phyloP scores from a whole-genome alignment of 148 eudicot species.

The Polygonum aviculare region DNA sequence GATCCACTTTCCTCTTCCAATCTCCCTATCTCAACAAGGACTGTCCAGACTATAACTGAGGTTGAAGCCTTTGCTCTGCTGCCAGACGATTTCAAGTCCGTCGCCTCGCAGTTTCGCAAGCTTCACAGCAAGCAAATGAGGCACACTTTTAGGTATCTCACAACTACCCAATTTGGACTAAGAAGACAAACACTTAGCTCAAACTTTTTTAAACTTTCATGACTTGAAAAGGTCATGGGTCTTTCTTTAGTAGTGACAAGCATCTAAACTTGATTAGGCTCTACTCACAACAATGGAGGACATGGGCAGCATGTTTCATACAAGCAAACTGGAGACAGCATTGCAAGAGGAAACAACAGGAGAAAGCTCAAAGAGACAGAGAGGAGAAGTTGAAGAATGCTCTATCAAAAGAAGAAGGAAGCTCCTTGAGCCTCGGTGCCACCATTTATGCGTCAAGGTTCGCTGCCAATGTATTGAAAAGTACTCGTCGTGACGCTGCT shows the following conservation, averaged over 20 bases:
- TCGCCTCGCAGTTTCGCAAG: slow-evolving; percentile 2
- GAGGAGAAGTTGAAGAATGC: slow-evolving; percentile 1
- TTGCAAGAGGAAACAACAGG: background rate
- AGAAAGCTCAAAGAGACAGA: background rate
- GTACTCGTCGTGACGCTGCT: background rate
- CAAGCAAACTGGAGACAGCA: slow-evolving; percentile 6
- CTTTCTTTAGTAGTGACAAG: background rate
- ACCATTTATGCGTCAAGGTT: slow-evolving; percentile 3
- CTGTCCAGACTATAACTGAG: background rate
- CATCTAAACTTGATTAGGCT: background rate
- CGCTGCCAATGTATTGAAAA: slow-evolving; percentile 7
- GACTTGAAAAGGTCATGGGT: too few species aligned
- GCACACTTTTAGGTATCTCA: slow-evolving; percentile 5
- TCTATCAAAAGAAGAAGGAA: slow-evolving; percentile 1
- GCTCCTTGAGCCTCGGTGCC: background rate
- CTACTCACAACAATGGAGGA: slow-evolving; percentile 13
- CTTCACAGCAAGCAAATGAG: slow-evolving; percentile 7
- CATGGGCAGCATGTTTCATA: slow-evolving; percentile 3
- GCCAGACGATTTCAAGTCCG: slow-evolving; percentile 5
- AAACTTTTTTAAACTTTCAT: too few species aligned
- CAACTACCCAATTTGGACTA: background rate
- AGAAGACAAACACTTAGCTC: background rate
- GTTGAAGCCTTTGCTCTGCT: slow-evolving; percentile 3
- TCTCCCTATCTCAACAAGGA: slow-evolving; percentile 3
- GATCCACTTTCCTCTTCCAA: background rate